Evolutionary conservation across 2,329 filamentous ascomycete genomes (phyloP), one percentile per base, ranked within the genome.

Genomic region (Diplodia corticola): DNA sequence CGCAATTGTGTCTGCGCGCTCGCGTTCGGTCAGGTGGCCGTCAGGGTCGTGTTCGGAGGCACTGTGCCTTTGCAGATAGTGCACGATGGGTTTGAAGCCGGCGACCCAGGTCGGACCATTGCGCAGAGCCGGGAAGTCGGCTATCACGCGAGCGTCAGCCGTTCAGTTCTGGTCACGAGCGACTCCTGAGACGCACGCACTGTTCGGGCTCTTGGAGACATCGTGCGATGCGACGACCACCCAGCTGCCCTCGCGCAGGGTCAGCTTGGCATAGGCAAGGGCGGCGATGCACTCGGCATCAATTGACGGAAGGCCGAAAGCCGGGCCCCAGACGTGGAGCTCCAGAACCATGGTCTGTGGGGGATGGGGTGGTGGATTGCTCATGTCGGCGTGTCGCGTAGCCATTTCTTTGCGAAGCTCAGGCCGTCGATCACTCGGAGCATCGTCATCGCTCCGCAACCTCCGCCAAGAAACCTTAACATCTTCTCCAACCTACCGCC

Each of bases 311-410:
- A 97, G 86, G 48, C 88, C 89, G 77, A 97, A 96, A 48, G 91
- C 93, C 64, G 92, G 89, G 59, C 93, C 93, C 90, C 93, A 96
- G 74, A 97, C 86, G 79, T 97, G 91, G 68, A 99, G 86, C 80
- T 94, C 87, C 57, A 92, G 80, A 69, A 87, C 82, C 82, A 66
- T 67, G 20, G 46, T 65, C 30, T 65, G 48, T 44, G 63, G 63
- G n/a, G 26, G 49, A 2, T 64, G 63, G 26, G 61, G 49, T 63
- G 64, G 48, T 35, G 33, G 22, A 44, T n/a, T 26, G 20, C 13
- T 4, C 48, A 63, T 57, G 30, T 15, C 33, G 54, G 35, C 26
- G 28, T 26, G 55, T 46, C 9, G 55, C 44, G 64, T 33, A 51
- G 28, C 54, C 44, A 60, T 65, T 65, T 65, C 50, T 53, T 30